These are phyloP conservation scores for Colletotrichum godetiae DNA, from an alignment of 2,329 filamentous ascomycete genomes.

Conservation along the genomic window DNA sequence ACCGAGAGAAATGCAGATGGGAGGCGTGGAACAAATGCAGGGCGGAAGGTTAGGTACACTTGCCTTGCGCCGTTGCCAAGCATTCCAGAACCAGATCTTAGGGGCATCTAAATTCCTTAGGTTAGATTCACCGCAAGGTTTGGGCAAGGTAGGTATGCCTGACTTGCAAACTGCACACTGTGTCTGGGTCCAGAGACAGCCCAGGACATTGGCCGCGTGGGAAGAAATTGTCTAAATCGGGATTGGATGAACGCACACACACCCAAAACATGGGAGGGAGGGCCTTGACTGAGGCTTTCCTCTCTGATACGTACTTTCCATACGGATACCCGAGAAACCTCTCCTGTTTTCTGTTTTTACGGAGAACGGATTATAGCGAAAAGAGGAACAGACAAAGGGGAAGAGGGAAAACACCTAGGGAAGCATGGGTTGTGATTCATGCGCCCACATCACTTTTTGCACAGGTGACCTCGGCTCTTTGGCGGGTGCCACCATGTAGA, in stretches of 20 bases:
- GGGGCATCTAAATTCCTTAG: not conserved
- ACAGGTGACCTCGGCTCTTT: slow-evolving; percentile 14
- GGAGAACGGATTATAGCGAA: not conserved
- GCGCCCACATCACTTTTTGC: not conserved
- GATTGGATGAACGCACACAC: slow-evolving; percentile 7
- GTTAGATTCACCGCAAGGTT: not conserved
- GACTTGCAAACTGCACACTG: not conserved
- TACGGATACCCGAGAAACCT: not conserved
- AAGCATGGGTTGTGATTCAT: slow-evolving; percentile 25
- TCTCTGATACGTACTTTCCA: too few relatives aligned
- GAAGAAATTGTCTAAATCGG: not conserved
- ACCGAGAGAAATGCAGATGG: not conserved
- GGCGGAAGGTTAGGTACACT: not conserved
- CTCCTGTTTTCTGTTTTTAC: not conserved
- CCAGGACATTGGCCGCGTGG: not conserved
- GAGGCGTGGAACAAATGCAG: not conserved
- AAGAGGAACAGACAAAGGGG: not conserved
- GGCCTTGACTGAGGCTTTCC: not conserved
- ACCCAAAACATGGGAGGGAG: not conserved
- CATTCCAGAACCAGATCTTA: not conserved
- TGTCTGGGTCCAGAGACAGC: not conserved
- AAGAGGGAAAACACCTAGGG: not conserved
- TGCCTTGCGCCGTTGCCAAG: slow-evolving; percentile 16
- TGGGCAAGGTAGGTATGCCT: not conserved
- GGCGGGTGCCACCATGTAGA: not conserved